These are phyloP conservation scores for Xylaria hypoxylon DNA, from an alignment of 2,329 filamentous ascomycete genomes.

Conservation along the genomic window DNA sequence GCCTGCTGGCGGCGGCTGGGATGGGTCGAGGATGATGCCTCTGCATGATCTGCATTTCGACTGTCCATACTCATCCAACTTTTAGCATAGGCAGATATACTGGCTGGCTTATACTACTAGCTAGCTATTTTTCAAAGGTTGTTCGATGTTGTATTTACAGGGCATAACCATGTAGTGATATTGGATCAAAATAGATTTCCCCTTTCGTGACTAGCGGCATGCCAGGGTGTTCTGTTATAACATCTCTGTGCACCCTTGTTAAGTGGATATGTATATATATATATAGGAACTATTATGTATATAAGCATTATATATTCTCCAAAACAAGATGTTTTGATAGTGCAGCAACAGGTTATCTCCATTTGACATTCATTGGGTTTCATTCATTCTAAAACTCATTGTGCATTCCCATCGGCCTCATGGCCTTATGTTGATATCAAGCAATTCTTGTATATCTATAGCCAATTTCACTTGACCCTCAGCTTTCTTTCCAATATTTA, in stretches of 20 bases:
- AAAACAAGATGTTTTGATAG: no score
- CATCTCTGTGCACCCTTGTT: not conserved
- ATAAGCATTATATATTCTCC: not conserved
- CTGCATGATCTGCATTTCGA: conserved; percentile 21
- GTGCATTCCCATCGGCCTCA: not conserved
- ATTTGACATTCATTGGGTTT: not conserved
- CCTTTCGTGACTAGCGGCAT: conserved; percentile 36
- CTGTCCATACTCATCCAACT: conserved; percentile 24
- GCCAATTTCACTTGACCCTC: not conserved
- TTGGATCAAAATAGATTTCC: conserved; percentile 42
- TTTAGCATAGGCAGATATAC: conserved; percentile 3
- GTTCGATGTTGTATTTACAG: conserved; percentile 1
- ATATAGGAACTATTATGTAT: not conserved
- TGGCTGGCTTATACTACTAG: not conserved
- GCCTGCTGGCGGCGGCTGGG: conserved; percentile 42
- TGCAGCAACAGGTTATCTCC: no score
- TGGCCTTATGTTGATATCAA: no score
- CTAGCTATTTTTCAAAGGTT: not conserved
- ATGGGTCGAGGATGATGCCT: conserved; percentile 28
- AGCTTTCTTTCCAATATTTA: not conserved
- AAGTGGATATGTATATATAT: no score
- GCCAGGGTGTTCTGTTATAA: not conserved
- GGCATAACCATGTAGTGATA: conserved; percentile 11
- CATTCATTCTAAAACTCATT: conserved; percentile 5
- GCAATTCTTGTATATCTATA: not conserved